Base-by-base conservation (phyloP, 768 basidiomycete species). In the Amanita pseudoporphyria region DNA sequence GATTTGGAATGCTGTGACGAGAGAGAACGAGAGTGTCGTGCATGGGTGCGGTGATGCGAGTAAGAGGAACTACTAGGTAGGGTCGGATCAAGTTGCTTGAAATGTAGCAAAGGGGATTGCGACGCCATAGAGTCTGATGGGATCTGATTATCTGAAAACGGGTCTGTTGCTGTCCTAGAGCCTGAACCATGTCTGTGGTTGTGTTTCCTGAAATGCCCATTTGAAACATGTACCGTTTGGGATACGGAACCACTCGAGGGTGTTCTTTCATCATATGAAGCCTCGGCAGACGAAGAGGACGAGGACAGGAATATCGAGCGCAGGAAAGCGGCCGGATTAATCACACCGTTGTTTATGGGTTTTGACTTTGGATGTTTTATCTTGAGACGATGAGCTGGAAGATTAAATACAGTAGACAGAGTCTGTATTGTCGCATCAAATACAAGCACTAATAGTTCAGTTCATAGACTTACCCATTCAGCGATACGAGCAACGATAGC, bases 341-440 rank as follows among this genome's bases (percentile, higher is more conserved):
- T 7, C 6, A 18, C n/a, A 19, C 14, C 26, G 14, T 26, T 16
- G 30, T 40, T 28, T 16, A 13, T 13, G 6, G 24, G n/a, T 16
- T 40, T 40, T 22, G 42, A 44, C 13, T 30, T 48, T 5, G 16
- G 13, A 12, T 36, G 9, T 18, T 36, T 24, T 36, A 48, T 32
- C 35, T 39, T 48, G 16, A 48, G 38, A 6, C 47, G 37, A 40
- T 48, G 47, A 22, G 47, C 39, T 9, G 47, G n/a, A 2, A 48
- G 37, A 10, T 48, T 48, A 28, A 48, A 48, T 6, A 48, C 28
- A 6, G n/a, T 16, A 14, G 47, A 48, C 14, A 48, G 47, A 5
- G 37, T 48, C 45, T 46, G 30, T 16, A 31, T 31, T 0, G 10
- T 21, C n/a, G n/a, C 18, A 18, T 36, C 45, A 21, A 6, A 6